Percentiles rank a stretch among this genome's conserved stretches.
phyloP scores from a whole-genome alignment of 139 green algal genomes.

The Diplosphaera chodatii region DNA sequence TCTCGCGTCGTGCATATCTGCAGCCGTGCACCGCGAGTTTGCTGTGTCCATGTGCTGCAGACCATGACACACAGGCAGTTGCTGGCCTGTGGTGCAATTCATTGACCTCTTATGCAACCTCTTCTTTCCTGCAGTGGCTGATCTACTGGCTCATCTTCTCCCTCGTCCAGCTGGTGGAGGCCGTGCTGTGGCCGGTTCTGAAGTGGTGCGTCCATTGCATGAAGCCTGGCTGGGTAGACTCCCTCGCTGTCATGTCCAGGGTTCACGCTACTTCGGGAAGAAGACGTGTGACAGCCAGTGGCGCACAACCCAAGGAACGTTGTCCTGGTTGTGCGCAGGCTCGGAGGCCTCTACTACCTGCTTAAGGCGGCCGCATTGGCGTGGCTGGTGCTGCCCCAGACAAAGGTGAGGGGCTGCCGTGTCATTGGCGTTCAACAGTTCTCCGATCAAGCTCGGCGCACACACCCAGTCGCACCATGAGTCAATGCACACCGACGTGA shows the following conservation, averaged over 20 bases:
- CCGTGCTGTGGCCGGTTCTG: constrained; percentile 6
- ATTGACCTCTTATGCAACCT: too few species aligned
- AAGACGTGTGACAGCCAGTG: too few species aligned
- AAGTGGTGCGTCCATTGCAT: constrained; percentile 5
- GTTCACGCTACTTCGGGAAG: too few species aligned
- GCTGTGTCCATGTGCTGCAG: constrained; percentile 1
- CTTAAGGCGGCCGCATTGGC: constrained; percentile 3
- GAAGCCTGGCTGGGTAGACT: too few species aligned
- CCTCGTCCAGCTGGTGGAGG: constrained; percentile 9
- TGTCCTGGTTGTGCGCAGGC: neutral
- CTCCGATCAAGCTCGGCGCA: too few species aligned
- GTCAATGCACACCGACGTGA: too few species aligned
- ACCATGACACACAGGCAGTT: neutral
- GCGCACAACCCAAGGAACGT: too few species aligned
- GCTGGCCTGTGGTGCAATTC: neutral
- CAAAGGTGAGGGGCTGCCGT: constrained; percentile 2
- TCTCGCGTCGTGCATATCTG: too few species aligned
- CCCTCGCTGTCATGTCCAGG: too few species aligned
- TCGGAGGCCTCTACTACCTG: constrained; percentile 9
- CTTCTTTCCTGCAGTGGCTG: constrained; percentile 19
- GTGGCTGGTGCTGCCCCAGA: constrained; percentile 19
- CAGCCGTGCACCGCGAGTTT: too few species aligned
- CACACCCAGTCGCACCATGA: neutral
- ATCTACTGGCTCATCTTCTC: constrained; percentile 17
- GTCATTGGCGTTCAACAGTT: neutral